A percentile compares a stretch with the other conserved stretches of the same genome.
Conservation (phyloP, 2,329 filamentous ascomycete genomes). For the Aspergillus aculeatus region DNA sequence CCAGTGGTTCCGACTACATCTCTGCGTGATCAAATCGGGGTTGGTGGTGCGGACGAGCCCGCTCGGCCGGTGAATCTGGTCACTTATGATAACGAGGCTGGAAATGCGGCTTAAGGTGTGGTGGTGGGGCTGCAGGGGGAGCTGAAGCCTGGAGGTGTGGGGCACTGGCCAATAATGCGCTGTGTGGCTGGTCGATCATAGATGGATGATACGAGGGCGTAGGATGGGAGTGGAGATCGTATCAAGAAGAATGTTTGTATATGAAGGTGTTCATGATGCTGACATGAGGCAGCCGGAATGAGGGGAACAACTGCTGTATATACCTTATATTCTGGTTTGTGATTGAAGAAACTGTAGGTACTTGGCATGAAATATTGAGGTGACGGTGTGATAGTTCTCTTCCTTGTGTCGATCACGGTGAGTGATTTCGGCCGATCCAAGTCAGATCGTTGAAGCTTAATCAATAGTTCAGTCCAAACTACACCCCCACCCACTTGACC, state of each 20-base stretch:
- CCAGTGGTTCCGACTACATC: conserved; percentile 24
- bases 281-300: neutral
- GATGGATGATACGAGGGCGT: neutral
- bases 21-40: conserved; percentile 18
- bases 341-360: too few relatives aligned
- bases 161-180: neutral
- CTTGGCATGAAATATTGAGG: too few relatives aligned
- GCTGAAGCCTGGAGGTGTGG: neutral
- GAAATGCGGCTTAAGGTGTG: neutral
- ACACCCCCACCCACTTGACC: too few relatives aligned
- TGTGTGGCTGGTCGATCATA: neutral
- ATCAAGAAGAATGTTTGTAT: neutral
- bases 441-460: neutral
- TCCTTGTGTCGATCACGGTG: neutral
- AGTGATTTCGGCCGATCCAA: neutral
- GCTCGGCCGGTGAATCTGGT: conserved; percentile 34
- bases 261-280: neutral
- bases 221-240: neutral
- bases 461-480: too few relatives aligned
- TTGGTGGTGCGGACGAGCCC: conserved; percentile 30
- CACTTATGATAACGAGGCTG: conserved; percentile 1
- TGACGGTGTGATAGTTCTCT: neutral
- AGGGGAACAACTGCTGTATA: neutral
- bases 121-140: neutral
- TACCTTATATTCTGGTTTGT: neutral